These are phyloP conservation scores for Trichoderma reesei DNA, from an alignment of 495 filamentous ascomycete genomes.

Conservation along the genomic window DNA sequence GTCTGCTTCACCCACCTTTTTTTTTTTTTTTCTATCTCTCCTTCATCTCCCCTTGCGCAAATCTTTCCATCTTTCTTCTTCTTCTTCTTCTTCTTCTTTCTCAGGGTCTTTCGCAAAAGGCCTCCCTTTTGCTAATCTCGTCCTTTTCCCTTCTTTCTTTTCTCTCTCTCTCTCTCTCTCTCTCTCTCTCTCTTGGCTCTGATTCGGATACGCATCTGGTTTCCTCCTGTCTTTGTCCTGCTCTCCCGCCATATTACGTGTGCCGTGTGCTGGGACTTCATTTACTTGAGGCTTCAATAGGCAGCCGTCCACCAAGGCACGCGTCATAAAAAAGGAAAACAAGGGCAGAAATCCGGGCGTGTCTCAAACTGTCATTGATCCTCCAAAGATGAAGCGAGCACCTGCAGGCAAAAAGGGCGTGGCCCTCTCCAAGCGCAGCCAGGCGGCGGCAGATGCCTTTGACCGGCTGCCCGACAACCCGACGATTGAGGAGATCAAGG, in stretches of 20 bases:
- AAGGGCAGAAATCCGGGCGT: background rate
- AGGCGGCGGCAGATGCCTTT: background rate
- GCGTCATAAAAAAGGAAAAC: background rate
- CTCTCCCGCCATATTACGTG: background rate
- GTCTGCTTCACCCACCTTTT: background rate
- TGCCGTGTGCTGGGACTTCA: background rate
- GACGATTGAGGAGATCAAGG: slow-evolving; percentile 25
- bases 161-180: background rate
- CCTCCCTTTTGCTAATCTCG: no score
- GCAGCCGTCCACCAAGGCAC: background rate
- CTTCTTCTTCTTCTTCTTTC: background rate
- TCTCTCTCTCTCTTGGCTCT: no score
- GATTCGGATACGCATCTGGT: background rate
- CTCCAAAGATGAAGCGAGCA: slow-evolving; percentile 4
- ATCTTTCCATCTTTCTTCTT: background rate
- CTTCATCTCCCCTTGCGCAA: background rate
- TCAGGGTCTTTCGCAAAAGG: no score
- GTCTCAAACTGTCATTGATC: no score
- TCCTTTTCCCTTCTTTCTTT: background rate
- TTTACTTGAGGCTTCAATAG: background rate
- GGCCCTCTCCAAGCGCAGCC: background rate
- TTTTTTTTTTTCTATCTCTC: background rate
- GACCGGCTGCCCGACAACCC: slow-evolving; percentile 6
- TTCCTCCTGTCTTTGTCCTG: background rate
- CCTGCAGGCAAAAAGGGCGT: slow-evolving; percentile 2